Evolutionary conservation across 257 asterid genomes (phyloP), one percentile per base, ranked within the genome.

Genomic region (Fraxinus pennsylvanica): DNA sequence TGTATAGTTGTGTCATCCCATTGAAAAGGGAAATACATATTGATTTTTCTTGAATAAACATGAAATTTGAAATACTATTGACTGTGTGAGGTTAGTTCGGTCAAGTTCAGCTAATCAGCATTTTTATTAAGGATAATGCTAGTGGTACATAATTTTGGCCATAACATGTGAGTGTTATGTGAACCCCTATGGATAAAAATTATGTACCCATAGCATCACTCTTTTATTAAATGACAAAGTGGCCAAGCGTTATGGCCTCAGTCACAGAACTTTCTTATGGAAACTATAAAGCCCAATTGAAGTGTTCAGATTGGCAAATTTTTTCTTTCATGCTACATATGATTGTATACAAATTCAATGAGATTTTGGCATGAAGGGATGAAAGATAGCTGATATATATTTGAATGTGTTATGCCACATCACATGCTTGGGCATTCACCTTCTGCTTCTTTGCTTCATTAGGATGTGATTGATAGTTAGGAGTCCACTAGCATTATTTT

Each of bases 371-470:
- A 54, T 19, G 25, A 54, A 19, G 25, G 66, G 10, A 17, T 6
- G 66, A n/a, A n/a, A 21, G 12, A 57, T 54, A 54, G 21, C 66
- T n/a, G 27, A 57, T 57, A 5, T n/a, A 57, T n/a, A 47, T 47
- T 54, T 54, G 65, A n/a, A 54, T 54, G 65, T 17, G 65, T 6
- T 6, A 54, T 54, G 65, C 65, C 22, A 54, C 65, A 57, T 4
- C 29, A 57, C 59, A 57, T 57, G 66, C 66, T 57, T 57, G 66
- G 3, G 66, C 21, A 17, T 57, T 57, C 66, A n/a, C 29, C 27
- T 52, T n/a, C 66, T 57, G 66, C 66, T 57, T 57, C 66, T 57
- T 17, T 57, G 66, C 66, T 7, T 57, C 66, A 57, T 57, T n/a
- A 57, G 25, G 3, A n/a, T n/a, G 13, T n/a, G 66, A 0, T 5